These are phyloP conservation scores for Prunus mongolica DNA, from an alignment of 306 rosid species.

Conservation along the genomic window DNA sequence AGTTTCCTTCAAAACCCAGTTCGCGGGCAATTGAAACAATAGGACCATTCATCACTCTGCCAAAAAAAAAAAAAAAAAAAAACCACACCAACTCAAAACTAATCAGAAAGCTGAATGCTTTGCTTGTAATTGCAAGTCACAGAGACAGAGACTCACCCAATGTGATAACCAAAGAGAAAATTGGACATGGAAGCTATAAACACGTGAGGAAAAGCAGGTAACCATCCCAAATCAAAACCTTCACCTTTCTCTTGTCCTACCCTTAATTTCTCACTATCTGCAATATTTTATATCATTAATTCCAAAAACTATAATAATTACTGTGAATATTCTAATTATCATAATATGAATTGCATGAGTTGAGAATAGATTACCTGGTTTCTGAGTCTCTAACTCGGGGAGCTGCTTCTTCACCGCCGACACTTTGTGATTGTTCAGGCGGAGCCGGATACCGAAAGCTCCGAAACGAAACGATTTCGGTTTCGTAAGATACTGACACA, in stretches of 20 bases:
- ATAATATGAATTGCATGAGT: not conserved
- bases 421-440: constrained; percentile 21
- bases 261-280: constrained; percentile 35
- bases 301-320: not conserved
- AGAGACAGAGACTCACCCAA: constrained; percentile 49
- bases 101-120: not conserved
- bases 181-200: constrained; percentile 72
- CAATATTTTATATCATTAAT: not conserved
- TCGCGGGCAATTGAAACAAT: constrained; percentile 76
- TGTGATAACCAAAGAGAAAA: constrained; percentile 86
- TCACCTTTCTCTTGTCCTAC: constrained; percentile 16
- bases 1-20: constrained; percentile 80
- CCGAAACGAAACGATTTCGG: constrained; percentile 3
- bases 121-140: not conserved
- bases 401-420: constrained; percentile 42
- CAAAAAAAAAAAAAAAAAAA: constrained; percentile 1
- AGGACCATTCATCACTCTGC: constrained; percentile 90
- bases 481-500: not conserved
- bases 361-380: constrained; percentile 23
- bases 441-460: constrained; percentile 8
- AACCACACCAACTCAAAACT: not conserved
- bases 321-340: not conserved
- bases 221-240: constrained; percentile 55
- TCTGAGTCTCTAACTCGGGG: constrained; percentile 14
- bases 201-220: constrained; percentile 78